Evolutionary conservation across 2,329 filamentous ascomycete genomes (phyloP), one percentile per base, ranked within the genome.

Genomic region (Cladosporium halotolerans): DNA sequence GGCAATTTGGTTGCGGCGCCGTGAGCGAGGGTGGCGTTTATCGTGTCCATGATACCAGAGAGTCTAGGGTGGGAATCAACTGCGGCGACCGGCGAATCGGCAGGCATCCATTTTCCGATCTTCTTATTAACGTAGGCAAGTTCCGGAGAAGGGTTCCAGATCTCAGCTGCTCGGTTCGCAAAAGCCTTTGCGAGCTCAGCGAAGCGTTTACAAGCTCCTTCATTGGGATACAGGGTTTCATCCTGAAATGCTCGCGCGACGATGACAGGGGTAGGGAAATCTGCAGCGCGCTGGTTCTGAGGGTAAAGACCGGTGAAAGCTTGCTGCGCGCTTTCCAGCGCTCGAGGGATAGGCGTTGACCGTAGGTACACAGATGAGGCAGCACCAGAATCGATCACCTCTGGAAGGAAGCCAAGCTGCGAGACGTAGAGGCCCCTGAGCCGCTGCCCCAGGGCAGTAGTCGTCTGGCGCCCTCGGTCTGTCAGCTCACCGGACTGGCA

Each of bases 41-140:
- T 80, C 0, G 89, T 93, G 72, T 99, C 93, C 86, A 95, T 89
- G 63, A 99, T 86, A 50, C 93, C 93, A 5, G 84, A 90, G 10
- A 97, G 76, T 42, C 91, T 79, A 0, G 93, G 93, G 55, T 85
- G 85, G 1, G 84, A 85, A 69, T 96, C 90, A 8, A 97, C 88
- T 23, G 86, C 88, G 8, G 96, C 84, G 38, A 79, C 77, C 9
- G 79, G 79, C 31, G 68, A 67, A 43, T 78, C 77, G 7, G 82
- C 77, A 0, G 89, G 89, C 88, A 97, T 95, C 82, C 86, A 95
- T 68, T 87, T 89, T 34, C 86, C 83, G 51, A 91, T 83, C 55
- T 88, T 72, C 56, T 80, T 84, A 62, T 86, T 90, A 19, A 96
- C 74, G 67, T 95, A 91, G 32, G 80, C 79, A 84, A 97, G 92